Evolutionary conservation across 2,329 filamentous ascomycete species (phyloP), one percentile per base, ranked within the genome.

Genomic region (Penicillium brevicompactum): DNA sequence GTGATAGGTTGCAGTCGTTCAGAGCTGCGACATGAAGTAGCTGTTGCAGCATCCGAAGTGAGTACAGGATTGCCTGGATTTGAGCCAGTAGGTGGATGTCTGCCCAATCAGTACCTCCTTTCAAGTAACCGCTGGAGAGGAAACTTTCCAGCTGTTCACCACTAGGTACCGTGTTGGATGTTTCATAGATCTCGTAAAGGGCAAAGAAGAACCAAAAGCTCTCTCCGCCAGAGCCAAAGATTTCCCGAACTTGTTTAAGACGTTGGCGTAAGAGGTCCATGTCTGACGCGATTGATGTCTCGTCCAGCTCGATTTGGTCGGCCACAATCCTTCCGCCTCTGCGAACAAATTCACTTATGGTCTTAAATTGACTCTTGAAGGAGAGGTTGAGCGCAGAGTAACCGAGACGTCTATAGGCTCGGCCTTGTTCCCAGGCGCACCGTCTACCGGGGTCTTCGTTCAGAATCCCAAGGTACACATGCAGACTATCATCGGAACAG

Each of bases 381-480:
- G 70, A 69, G 4, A 72, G 24, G 53, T 80, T 78, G 18, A 84
- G 67, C 7, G 83, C 59, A 0, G 82, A 81, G 64, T 87, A 88
- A 1, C 81, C 84, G 21, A 87, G 60, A 45, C 76, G 76, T 13
- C 85, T 77, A 31, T 84, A 73, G 7, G 67, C 52, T 24, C 74
- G 76, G 51, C 83, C 83, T 54, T 80, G 74, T 50, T 79, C 77
- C 84, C 85, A 87, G 14, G 83, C 82, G 62, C 80, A 86, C 42
- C 79, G 78, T 30, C 80, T 78, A n/a, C 70, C 66, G 16, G 81
- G 80, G 53, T 79, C 81, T 59, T 88, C 85, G 9, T 86, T 73
- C 0, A 91, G 70, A 21, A 87, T 78, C 0, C 87, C 86, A 1
- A 92, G 78, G 67, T 88, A 92, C 11, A 90, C 79, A 40, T 80